These are phyloP conservation scores for Bipolaris bicolor DNA, from an alignment of 2,329 filamentous ascomycete genomes.

Conservation along the genomic window DNA sequence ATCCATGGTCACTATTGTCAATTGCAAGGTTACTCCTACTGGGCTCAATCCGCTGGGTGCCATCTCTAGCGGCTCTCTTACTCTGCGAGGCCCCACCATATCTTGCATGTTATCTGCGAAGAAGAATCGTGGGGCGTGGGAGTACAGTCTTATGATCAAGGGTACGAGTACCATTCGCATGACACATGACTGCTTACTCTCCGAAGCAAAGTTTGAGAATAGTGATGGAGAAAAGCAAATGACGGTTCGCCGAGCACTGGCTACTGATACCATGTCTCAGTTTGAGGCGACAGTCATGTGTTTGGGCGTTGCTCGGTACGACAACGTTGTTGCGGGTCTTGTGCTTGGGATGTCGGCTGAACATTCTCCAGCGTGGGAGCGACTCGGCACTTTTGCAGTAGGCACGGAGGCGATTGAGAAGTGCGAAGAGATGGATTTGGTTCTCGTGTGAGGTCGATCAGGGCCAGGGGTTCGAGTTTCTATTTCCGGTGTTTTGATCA, in stretches of 20 bases:
- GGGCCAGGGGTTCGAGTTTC: neutral
- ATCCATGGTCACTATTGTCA: constrained; percentile 24
- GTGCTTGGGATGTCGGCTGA: constrained; percentile 33
- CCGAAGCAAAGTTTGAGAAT: constrained; percentile 15
- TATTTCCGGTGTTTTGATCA: neutral
- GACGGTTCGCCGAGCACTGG: constrained; percentile 33
- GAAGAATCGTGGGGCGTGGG: constrained; percentile 22
- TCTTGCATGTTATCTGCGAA: constrained; percentile 24
- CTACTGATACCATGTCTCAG: constrained; percentile 11
- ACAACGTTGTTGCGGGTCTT: constrained; percentile 35
- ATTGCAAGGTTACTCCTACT: constrained; percentile 19
- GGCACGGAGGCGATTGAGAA: constrained; percentile 29
- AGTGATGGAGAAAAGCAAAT: constrained; percentile 7
- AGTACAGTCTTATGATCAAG: constrained; percentile 36
- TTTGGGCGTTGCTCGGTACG: constrained; percentile 34
- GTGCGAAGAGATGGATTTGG: constrained; percentile 28
- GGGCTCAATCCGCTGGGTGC: constrained; percentile 40
- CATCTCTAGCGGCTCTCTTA: constrained; percentile 31
- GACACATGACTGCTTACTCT: constrained; percentile 37
- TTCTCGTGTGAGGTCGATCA: constrained; percentile 20
- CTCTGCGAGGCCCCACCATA: constrained; percentile 30
- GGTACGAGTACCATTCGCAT: constrained; percentile 35
- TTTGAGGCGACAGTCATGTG: constrained; percentile 37
- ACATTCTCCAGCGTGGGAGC: constrained; percentile 23
- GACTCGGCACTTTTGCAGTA: constrained; percentile 41